phyloP scores from a whole-genome alignment of 2,329 filamentous ascomycete genomes.

The Cytospora chrysosperma region DNA sequence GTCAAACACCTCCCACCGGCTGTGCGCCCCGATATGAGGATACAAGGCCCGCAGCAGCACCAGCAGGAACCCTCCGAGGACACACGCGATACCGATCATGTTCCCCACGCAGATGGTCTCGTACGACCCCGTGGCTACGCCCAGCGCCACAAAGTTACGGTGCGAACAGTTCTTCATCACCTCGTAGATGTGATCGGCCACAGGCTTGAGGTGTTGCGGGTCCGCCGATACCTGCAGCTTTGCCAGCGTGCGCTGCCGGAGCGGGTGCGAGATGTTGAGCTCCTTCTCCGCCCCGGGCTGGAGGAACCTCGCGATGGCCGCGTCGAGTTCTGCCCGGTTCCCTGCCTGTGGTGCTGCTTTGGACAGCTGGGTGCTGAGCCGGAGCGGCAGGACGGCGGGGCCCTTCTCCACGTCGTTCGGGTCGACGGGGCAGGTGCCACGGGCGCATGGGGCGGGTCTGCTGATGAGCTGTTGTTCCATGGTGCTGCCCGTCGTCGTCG shows the following conservation, averaged over 20 bases:
- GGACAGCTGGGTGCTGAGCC: background rate
- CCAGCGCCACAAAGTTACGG: conserved; percentile 52
- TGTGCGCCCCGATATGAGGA: conserved; percentile 39
- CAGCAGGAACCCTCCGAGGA: conserved; percentile 39
- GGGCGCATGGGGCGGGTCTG: background rate
- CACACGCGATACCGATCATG: conserved; percentile 41
- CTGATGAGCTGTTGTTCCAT: background rate
- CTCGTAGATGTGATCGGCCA: conserved; percentile 47
- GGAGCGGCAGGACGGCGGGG: background rate
- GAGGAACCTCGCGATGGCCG: conserved; percentile 42
- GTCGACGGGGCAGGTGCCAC: conserved; percentile 2
- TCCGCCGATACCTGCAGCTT: conserved; percentile 38
- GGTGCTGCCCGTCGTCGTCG: background rate
- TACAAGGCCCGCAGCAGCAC: conserved; percentile 41
- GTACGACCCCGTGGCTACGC: conserved; percentile 51
- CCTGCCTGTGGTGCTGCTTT: conserved; percentile 4
- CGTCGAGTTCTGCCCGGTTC: conserved; percentile 35
- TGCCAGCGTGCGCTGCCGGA: conserved; percentile 40
- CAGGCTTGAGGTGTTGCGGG: conserved; percentile 40
- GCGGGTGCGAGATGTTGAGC: conserved; percentile 45
- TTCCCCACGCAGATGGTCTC: conserved; percentile 49
- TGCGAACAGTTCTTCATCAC: conserved; percentile 49
- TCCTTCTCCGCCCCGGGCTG: conserved; percentile 43
- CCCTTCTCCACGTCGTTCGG: conserved; percentile 8
- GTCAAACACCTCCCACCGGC: conserved; percentile 42